Base-by-base conservation (phyloP, 1,284 basidiomycete genomes). In the Trichosporon sp. region DNA sequence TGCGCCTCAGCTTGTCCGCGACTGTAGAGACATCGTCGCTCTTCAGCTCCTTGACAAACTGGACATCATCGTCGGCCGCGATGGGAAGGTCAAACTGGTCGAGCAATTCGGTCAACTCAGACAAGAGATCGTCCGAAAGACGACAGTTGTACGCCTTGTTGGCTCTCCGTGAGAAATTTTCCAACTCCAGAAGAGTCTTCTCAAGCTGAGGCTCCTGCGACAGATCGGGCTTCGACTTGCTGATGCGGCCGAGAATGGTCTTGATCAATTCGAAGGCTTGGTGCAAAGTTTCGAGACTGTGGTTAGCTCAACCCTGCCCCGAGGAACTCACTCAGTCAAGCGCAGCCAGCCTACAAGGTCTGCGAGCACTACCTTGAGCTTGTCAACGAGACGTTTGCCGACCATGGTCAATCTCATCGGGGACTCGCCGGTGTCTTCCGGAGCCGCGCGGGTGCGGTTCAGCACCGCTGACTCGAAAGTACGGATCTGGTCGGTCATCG, bases 331-430 rank as follows among this genome's bases (percentile, higher is more conserved):
- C 80, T 97, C 92, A 21, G 92, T 96, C 44, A 97, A 82, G 23
- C 94, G 87, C 60, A 97, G 81, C 94, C 94, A 97, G 59, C 86
- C 84, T 10, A 88, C 84, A 61, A 95, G 83, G 72, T 92, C 89
- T 2, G 84, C 83, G 44, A 96, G 82, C 62, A 95, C 88, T 32
- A 83, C 85, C 74, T 92, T 88, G 62, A 97, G 83, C 67, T 88
- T 86, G 34, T 83, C 84, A 27, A 94, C 85, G 87, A 96, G 90
- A 74, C 85, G 84, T 75, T 84, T 86, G 27, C 88, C 88, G 7
- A 86, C 81, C 3, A 65, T 66, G 1, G 79, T 77, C 58, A 74
- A 65, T 65, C 78, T 80, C 19, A 62, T 60, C 0, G 82, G 81
- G 4, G 77, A 76, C 46, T 70, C 71, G 1, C 27, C 13, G 6